Conservation (phyloP, 23 red algal species). For the Gracilaria caudata region DNA sequence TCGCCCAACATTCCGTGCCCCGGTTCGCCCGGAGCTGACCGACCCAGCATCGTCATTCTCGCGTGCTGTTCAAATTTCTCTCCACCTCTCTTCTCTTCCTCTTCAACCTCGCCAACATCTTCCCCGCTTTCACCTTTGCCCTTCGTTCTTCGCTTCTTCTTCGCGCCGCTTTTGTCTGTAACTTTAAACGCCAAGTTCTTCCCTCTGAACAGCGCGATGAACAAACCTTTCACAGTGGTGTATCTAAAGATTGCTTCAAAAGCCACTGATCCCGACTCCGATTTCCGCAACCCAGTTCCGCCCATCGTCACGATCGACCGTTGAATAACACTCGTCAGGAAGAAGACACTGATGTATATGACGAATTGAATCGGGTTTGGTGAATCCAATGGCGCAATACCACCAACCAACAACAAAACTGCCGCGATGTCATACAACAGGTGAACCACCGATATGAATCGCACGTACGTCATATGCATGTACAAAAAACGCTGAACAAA, state of each 20-base stretch:
- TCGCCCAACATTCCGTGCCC: slow-evolving; percentile 30
- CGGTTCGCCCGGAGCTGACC: slow-evolving; percentile 3
- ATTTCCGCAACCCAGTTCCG: slow-evolving; percentile 57
- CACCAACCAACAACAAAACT: slow-evolving; percentile 51
- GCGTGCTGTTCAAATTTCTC: slow-evolving; percentile 48
- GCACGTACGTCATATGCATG: slow-evolving; percentile 55
- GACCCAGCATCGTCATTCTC: slow-evolving; percentile 56
- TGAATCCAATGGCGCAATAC: slow-evolving; percentile 53
- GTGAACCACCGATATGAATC: slow-evolving; percentile 63
- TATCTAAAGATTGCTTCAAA: slow-evolving; percentile 74
- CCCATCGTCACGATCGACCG: slow-evolving; percentile 36
- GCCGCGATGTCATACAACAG: slow-evolving; percentile 52
- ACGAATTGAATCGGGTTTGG: slow-evolving; percentile 52
- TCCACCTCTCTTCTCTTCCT: not conserved
- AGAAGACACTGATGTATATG: slow-evolving; percentile 53
- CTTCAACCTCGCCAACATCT: not conserved
- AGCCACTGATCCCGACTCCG: slow-evolving; percentile 42
- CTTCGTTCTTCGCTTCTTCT: slow-evolving; percentile 41
- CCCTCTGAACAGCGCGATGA: slow-evolving; percentile 56
- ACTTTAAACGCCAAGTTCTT: slow-evolving; percentile 66
- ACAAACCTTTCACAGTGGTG: slow-evolving; percentile 49
- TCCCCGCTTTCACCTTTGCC: not conserved
- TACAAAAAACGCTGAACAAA: slow-evolving; percentile 55
- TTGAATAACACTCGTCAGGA: slow-evolving; percentile 10
- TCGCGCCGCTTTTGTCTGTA: slow-evolving; percentile 32